Base-by-base conservation (phyloP, 1,284 basidiomycete genomes). In the Rhodotorula sp. region DNA sequence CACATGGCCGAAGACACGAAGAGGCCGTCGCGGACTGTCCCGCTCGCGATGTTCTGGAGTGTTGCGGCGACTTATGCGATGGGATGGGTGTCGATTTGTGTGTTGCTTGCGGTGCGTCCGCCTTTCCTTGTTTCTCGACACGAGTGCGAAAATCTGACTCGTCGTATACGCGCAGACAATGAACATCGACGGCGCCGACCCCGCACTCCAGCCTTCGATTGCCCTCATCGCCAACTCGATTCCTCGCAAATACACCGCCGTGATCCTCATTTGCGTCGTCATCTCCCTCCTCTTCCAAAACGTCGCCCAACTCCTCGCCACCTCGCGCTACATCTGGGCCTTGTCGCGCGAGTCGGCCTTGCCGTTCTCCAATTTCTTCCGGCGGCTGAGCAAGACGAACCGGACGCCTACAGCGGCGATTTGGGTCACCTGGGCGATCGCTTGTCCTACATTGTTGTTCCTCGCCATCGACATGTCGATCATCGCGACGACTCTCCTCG, bases 1-100 rank as follows among this genome's bases (percentile, higher is more conserved):
- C 77, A 78, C 46, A 65, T 78, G 54, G 75, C 76, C 1, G 77
- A 78, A 56, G 77, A 78, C 46, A 76, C 76, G 8, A 76, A 71
- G 59, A 50, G 37, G 0, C 77, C 77, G 18, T 62, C 73, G 2
- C 52, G 73, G n/a, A 74, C 76, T 4, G 76, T 78, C 0, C 77
- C 77, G 10, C 54, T 73, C 6, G 75, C 76, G 44, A 73, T 77
- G 67, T 78, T 78, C 34, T 78, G 76, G 76, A 65, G 64, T 18
- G 66, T 67, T 9, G 70, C 69, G 7, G 56, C 69, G 2, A 75
- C 71, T 26, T 78, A 78, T 62, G 13, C 67, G 10, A 65, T 75
- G 46, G 77, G 77, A 7, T 77, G 75, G 75, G 59, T 78, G 1
- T 68, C 71, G 20, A 74, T 74, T 30, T 72, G 70, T 37, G 68